These are phyloP conservation scores for Solanum peruvianum DNA, from an alignment of 257 asterid genomes.

Conservation along the genomic window DNA sequence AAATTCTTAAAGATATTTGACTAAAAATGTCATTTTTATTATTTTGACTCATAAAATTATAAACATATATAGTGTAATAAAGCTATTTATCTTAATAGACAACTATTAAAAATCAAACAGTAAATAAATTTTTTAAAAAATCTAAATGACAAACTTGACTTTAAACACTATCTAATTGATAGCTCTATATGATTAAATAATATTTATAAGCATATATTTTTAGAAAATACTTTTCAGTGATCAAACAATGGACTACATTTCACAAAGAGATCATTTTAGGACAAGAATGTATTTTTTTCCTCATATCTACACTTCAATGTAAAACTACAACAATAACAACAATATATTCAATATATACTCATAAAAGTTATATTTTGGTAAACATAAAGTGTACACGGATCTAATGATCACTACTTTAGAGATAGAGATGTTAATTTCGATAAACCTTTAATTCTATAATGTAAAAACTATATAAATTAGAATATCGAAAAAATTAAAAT, in stretches of 20 bases:
- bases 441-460: too few relatives aligned
- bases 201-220: neutral
- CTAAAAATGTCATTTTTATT: too few relatives aligned
- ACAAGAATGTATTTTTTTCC: neutral
- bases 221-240: neutral
- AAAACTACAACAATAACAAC: neutral
- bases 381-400: too few relatives aligned
- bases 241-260: neutral
- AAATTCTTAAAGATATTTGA: too few relatives aligned
- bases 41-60: too few relatives aligned
- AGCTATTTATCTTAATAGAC: neutral
- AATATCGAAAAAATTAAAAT: neutral
- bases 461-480: neutral
- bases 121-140: too few relatives aligned
- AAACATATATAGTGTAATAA: too few relatives aligned
- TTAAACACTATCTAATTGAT: neutral
- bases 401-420: neutral
- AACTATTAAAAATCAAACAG: neutral
- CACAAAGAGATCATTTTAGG: neutral
- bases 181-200: neutral
- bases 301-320: neutral
- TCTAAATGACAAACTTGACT: neutral
- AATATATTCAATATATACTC: too few relatives aligned
- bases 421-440: too few relatives aligned
- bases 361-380: too few relatives aligned